Percentiles rank a stretch among this genome's conserved stretches.
phyloP scores from a whole-genome alignment of 2,329 filamentous ascomycete genomes.

The Aplosporella prunicola region DNA sequence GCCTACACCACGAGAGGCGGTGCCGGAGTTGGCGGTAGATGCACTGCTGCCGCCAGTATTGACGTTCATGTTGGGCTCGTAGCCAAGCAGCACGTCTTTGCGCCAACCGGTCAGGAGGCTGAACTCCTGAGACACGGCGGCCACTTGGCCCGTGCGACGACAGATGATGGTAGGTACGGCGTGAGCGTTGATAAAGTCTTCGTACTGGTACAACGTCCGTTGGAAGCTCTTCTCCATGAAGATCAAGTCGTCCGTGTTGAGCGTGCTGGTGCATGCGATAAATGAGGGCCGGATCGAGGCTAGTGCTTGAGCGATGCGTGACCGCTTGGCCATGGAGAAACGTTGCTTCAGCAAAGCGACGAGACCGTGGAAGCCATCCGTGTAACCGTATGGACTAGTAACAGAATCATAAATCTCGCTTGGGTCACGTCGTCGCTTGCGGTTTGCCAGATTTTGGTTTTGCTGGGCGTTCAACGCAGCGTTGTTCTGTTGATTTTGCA shows the following conservation, averaged over 20 bases:
- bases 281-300: constrained; percentile 87
- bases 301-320: constrained; percentile 78
- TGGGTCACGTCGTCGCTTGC: constrained; percentile 57
- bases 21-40: constrained; percentile 27
- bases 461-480: too few relatives aligned
- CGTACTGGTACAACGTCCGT: constrained; percentile 82
- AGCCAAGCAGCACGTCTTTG: constrained; percentile 78
- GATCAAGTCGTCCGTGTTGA: constrained; percentile 79
- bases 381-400: constrained; percentile 85
- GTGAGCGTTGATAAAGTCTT: constrained; percentile 79
- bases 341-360: constrained; percentile 70
- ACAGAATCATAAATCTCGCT: constrained; percentile 83
- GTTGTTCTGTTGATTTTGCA: constrained; percentile 2
- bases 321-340: constrained; percentile 65
- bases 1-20: constrained; percentile 29
- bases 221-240: constrained; percentile 99
- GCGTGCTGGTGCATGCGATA: constrained; percentile 80
- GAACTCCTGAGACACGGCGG: constrained; percentile 92
- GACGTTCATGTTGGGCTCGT: constrained; percentile 77
- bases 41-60: constrained; percentile 54
- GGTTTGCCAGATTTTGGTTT: constrained; percentile 12
- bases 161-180: constrained; percentile 89
- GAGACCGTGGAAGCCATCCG: constrained; percentile 79
- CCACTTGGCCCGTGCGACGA: constrained; percentile 87
- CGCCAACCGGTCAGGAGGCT: constrained; percentile 93